phyloP scores from a whole-genome alignment of 1,284 basidiomycete genomes.

The Microstroma glucosiphilum region DNA sequence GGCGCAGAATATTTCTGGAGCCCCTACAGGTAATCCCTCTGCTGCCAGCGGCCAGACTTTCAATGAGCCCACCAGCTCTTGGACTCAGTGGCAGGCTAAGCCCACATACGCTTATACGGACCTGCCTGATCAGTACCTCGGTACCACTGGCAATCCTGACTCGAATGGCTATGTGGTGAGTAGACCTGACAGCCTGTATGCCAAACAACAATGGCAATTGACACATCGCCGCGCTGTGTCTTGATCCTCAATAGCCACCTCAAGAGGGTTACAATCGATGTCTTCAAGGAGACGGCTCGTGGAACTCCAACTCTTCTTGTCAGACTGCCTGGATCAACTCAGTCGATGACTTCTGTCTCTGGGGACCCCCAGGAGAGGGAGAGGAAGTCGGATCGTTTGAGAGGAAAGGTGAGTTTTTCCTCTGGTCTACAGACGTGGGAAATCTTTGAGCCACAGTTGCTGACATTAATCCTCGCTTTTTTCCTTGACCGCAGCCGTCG shows the following conservation, averaged over 20 bases:
- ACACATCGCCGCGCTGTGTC: not conserved
- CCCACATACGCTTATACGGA: conserved; percentile 30
- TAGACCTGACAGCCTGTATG: conserved; percentile 11
- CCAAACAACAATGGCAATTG: too few relatives aligned
- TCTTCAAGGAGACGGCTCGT: conserved; percentile 20
- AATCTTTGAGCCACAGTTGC: not conserved
- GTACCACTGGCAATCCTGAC: conserved; percentile 25
- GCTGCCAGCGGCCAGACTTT: conserved; percentile 24
- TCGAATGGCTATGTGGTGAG: conserved; percentile 19
- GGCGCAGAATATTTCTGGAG: not conserved
- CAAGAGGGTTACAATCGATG: conserved; percentile 39
- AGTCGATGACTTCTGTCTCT: conserved; percentile 36
- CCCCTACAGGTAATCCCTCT: conserved; percentile 17
- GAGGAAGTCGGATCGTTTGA: conserved; percentile 8
- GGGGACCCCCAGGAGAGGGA: conserved; percentile 14
- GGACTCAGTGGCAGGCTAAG: conserved; percentile 39
- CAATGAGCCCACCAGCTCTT: conserved; percentile 35
- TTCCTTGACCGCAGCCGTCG: conserved; percentile 28
- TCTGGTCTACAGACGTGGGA: not conserved
- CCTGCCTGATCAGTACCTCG: conserved; percentile 40
- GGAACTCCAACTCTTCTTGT: conserved; percentile 34
- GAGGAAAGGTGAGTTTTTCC: not conserved
- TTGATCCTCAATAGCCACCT: not conserved
- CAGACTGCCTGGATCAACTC: conserved; percentile 46
- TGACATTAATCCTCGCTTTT: not conserved